Percentiles rank a stretch among this genome's conserved stretches.
These are phyloP conservation scores for Stephania japonica DNA, from an alignment of 164 flowering plant genomes.

Conservation along the genomic window DNA sequence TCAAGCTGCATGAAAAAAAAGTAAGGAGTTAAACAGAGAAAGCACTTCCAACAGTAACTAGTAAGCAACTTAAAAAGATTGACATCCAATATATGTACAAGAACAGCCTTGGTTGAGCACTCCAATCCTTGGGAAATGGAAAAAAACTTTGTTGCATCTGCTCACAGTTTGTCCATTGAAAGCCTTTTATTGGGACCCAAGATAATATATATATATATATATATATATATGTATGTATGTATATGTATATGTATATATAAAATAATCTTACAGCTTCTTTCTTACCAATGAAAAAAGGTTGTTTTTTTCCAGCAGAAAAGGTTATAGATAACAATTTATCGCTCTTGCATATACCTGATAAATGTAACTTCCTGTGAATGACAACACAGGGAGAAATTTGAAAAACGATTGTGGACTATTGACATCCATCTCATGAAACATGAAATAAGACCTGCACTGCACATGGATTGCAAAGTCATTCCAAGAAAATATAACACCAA, in stretches of 20 bases:
- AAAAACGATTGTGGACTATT: conserved; percentile 54
- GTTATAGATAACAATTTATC: not conserved
- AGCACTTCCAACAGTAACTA: not conserved
- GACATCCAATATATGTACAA: not conserved
- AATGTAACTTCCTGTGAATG: conserved; percentile 82
- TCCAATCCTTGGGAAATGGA: not conserved
- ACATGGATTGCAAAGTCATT: conserved; percentile 12
- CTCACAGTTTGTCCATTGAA: not conserved
- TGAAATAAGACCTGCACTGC: conserved; percentile 95
- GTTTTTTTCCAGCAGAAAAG: not conserved
- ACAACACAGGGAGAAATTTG: conserved; percentile 72
- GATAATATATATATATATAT: too few species aligned
- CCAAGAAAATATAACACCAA: not conserved
- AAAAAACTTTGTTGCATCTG: not conserved
- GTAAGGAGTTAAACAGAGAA: conserved; percentile 8
- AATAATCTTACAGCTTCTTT: too few species aligned
- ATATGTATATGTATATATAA: too few species aligned
- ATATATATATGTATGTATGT: too few species aligned
- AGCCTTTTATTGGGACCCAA: not conserved
- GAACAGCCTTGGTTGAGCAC: not conserved
- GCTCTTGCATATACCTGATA: conserved; percentile 56
- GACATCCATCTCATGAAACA: conserved; percentile 88
- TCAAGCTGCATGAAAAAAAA: conserved; percentile 58
- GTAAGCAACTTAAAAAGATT: not conserved
- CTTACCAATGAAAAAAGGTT: not conserved